A percentile compares a stretch with the other conserved stretches of the same genome.
These are phyloP conservation scores for Galeopsis tetrahit DNA, from an alignment of 257 asterid species.

Conservation along the genomic window DNA sequence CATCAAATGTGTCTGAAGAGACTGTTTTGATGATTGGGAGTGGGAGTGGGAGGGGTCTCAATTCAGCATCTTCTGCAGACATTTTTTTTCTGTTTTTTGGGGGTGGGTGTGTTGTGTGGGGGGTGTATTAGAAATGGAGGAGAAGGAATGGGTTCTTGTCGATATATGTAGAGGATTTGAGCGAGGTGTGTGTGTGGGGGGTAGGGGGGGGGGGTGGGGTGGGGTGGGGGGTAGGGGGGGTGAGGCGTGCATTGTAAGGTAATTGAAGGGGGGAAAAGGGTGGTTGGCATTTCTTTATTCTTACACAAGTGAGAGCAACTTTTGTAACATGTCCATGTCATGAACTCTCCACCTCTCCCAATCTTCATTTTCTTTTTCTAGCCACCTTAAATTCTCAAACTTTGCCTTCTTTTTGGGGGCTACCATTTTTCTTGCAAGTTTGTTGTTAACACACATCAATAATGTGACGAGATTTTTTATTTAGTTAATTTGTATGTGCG, in stretches of 20 bases:
- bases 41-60: constrained; percentile 35
- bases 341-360: constrained; percentile 23
- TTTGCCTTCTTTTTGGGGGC: constrained; percentile 32
- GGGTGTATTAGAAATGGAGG: constrained; percentile 35
- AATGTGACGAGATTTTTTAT: constrained; percentile 18
- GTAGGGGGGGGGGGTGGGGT: constrained; percentile 13
- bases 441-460: constrained; percentile 11
- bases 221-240: neutral
- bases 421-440: neutral
- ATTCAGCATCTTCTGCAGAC: constrained; percentile 55
- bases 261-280: constrained; percentile 42
- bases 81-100: constrained; percentile 24
- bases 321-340: constrained; percentile 52
- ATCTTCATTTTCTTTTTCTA: constrained; percentile 31
- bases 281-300: constrained; percentile 46
- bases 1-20: constrained; percentile 18
- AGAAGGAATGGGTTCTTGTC: constrained; percentile 27
- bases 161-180: constrained; percentile 36
- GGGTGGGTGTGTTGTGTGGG: constrained; percentile 24
- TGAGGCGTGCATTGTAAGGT: constrained; percentile 52
- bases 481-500: no score
- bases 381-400: constrained; percentile 44
- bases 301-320: constrained; percentile 51
- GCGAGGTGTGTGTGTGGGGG: neutral
- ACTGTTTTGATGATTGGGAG: constrained; percentile 41